Percentiles rank a stretch among this genome's conserved stretches.
phyloP scores from a whole-genome alignment of 345 rosid genomes.

The Psidium friedrichsthalianum region DNA sequence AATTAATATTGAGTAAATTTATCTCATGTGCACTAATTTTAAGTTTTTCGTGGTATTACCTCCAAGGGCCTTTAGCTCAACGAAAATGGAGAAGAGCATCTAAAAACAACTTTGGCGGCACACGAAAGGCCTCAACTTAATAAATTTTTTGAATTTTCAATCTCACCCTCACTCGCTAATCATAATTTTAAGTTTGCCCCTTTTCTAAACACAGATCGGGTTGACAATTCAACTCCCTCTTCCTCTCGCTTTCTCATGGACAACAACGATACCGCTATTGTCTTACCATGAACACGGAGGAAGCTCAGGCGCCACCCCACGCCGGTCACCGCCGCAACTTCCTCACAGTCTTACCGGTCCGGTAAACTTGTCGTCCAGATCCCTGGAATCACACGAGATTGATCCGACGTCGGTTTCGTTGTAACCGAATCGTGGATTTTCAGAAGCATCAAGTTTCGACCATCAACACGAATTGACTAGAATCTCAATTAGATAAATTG shows the following conservation, averaged over 20 bases:
- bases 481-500: neutral
- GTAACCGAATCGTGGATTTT: neutral
- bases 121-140: no score
- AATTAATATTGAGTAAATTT: no score
- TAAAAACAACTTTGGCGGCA: neutral
- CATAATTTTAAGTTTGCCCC: no score
- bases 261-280: neutral
- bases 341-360: neutral
- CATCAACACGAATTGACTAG: neutral
- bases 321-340: neutral
- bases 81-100: neutral
- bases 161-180: no score
- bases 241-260: neutral
- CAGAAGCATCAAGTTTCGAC: neutral
- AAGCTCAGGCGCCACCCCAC: neutral
- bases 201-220: no score
- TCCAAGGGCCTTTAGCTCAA: neutral
- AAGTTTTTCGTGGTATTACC: neutral
- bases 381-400: neutral
- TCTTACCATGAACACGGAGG: neutral
- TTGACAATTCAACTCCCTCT: neutral
- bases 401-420: neutral
- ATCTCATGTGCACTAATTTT: no score
- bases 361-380: neutral
- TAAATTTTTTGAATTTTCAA: no score